A percentile compares a stretch with the other conserved stretches of the same genome.
phyloP scores from a whole-genome alignment of 2,329 filamentous ascomycete genomes.

The Ciborinia camelliae region DNA sequence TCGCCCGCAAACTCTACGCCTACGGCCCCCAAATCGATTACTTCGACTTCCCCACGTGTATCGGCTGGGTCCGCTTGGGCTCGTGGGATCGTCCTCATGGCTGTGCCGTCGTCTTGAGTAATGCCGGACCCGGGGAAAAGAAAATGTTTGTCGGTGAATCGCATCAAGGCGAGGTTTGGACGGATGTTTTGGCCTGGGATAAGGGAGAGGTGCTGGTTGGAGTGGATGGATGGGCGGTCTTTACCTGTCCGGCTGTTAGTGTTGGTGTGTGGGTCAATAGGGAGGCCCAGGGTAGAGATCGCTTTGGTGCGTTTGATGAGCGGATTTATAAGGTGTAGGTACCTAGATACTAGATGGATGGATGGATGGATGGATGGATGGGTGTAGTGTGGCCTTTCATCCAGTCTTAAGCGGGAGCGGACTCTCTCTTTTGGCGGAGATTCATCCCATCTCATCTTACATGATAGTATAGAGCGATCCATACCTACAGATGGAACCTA shows the following conservation, averaged over 20 bases:
- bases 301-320: slow-evolving; percentile 41
- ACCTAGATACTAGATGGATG: neutral
- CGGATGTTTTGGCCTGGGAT: slow-evolving; percentile 56
- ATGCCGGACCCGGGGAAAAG: slow-evolving; percentile 47
- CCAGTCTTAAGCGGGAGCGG: no score
- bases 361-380: neutral
- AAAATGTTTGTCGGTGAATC: slow-evolving; percentile 59
- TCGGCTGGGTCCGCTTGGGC: slow-evolving; percentile 55
- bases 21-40: slow-evolving; percentile 65
- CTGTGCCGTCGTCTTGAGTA: slow-evolving; percentile 56
- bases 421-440: no score
- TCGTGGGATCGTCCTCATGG: slow-evolving; percentile 48
- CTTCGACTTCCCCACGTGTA: slow-evolving; percentile 56
- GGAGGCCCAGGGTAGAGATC: slow-evolving; percentile 49
- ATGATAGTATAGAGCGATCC: no score
- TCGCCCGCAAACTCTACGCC: slow-evolving; percentile 62
- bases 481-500: no score
- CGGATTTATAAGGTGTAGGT: slow-evolving; percentile 14
- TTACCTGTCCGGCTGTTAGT: slow-evolving; percentile 52
- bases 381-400: no score
- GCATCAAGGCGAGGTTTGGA: slow-evolving; percentile 60
- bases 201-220: slow-evolving; percentile 56
- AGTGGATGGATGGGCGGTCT: slow-evolving; percentile 55
- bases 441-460: no score
- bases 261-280: slow-evolving; percentile 61